These are phyloP conservation scores for Annulohypoxylon truncatum DNA, from an alignment of 2,329 filamentous ascomycete genomes.

Conservation along the genomic window DNA sequence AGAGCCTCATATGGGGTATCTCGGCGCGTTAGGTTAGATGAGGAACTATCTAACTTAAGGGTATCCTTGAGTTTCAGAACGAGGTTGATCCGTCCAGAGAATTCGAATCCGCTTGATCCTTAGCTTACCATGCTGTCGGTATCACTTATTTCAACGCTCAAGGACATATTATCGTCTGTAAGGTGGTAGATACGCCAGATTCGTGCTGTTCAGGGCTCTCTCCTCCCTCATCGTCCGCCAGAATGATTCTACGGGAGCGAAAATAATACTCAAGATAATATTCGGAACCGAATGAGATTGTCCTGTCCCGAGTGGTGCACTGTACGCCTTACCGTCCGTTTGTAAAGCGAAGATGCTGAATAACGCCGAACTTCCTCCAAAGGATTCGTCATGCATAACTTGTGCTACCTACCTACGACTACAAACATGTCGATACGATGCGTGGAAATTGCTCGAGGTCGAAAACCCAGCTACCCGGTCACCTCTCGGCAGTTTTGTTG, in stretches of 20 bases:
- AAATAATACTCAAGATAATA: neutral
- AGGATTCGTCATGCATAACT: neutral
- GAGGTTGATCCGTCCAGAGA: neutral
- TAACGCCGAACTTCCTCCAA: neutral
- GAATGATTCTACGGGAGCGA: neutral
- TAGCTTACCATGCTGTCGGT: neutral
- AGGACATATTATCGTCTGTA: neutral
- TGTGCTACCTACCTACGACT: neutral
- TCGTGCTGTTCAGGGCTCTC: neutral
- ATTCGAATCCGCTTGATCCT: neutral
- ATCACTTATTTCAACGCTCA: neutral
- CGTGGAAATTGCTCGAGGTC: neutral
- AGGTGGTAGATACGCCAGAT: neutral
- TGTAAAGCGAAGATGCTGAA: neutral
- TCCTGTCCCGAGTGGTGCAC: neutral
- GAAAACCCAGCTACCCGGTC: conserved; percentile 2
- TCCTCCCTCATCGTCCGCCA: neutral
- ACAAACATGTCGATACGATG: neutral
- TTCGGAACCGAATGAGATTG: neutral
- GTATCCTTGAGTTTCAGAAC: neutral
- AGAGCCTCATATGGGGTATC: neutral
- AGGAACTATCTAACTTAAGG: neutral
- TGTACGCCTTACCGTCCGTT: neutral
- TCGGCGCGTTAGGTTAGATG: neutral
- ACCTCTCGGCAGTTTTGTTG: neutral